These are phyloP conservation scores for Debaryomyces singareniensis DNA, from an alignment of 1,139 yeast genomes.

Conservation along the genomic window DNA sequence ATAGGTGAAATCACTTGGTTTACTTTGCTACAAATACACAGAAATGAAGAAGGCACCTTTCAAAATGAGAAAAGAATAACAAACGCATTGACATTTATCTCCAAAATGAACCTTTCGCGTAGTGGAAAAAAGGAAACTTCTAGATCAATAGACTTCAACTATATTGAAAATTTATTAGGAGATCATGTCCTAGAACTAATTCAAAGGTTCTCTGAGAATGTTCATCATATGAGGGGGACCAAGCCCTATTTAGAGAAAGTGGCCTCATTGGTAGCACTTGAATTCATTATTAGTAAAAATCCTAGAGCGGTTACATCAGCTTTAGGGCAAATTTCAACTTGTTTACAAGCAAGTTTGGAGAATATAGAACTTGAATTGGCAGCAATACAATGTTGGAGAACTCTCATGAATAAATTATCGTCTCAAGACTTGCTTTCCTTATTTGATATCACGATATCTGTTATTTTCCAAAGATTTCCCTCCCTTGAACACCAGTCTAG, in stretches of 20 bases:
- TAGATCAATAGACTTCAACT: conserved; percentile 9
- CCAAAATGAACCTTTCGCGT: conserved; percentile 19
- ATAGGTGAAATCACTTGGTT: conserved; percentile 41
- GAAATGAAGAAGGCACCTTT: conserved; percentile 21
- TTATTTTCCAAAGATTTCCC: conserved; percentile 58
- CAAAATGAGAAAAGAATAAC: conserved; percentile 26
- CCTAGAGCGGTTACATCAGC: conserved; percentile 64
- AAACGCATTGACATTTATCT: conserved; percentile 36
- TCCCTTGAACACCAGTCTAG: conserved; percentile 43
- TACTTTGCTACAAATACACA: conserved; percentile 31
- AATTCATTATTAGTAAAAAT: conserved; percentile 58
- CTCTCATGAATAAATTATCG: conserved; percentile 43
- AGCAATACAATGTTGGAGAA: conserved; percentile 65
- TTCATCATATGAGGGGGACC: conserved; percentile 66
- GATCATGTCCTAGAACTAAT: conserved; percentile 71
- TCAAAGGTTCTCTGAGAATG: conserved; percentile 69
- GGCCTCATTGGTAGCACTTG: conserved; percentile 68
- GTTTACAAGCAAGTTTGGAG: conserved; percentile 76
- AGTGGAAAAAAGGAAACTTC: conserved; percentile 8
- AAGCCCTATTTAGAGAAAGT: conserved; percentile 69
- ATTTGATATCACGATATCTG: conserved; percentile 39
- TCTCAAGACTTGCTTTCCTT: conserved; percentile 46
- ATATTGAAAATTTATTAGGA: conserved; percentile 31
- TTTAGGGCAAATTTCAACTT: conserved; percentile 82
- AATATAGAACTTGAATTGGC: conserved; percentile 52